Percentiles rank a stretch among this genome's conserved stretches.
Evolutionary conservation across 768 basidiomycete species (phyloP).

Genomic region (Tricholoma flavovirens): DNA sequence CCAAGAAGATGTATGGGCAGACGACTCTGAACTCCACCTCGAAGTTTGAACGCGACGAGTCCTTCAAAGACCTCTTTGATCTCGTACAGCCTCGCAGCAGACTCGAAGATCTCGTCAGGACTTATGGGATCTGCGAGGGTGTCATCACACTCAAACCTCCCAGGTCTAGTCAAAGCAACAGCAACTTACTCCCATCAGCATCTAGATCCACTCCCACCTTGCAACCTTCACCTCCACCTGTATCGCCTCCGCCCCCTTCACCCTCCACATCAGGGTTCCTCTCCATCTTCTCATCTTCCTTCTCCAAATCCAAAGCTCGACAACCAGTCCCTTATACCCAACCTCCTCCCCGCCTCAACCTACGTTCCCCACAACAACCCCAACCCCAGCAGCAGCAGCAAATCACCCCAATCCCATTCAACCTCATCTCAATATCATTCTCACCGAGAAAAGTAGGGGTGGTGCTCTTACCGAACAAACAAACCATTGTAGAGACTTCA

Average conservation of each 20-base stretch:
- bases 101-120: constrained; percentile 64
- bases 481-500: constrained; percentile 51
- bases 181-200: too few species aligned
- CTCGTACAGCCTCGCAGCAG: constrained; percentile 67
- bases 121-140: constrained; percentile 35
- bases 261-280: constrained; percentile 6
- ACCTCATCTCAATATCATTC: constrained; percentile 34
- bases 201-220: constrained; percentile 3
- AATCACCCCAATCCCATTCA: constrained; percentile 31
- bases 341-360: neutral
- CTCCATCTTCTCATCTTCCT: constrained; percentile 6
- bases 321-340: neutral
- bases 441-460: constrained; percentile 38
- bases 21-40: constrained; percentile 70
- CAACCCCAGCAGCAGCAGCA: neutral
- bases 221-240: neutral
- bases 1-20: constrained; percentile 70
- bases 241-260: neutral
- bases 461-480: constrained; percentile 30
- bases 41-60: constrained; percentile 64
- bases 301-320: constrained; percentile 6
- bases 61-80: constrained; percentile 76
- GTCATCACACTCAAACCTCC: constrained; percentile 26
- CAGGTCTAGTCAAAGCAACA: neutral
- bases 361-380: constrained; percentile 22